Percentiles rank a stretch among this genome's conserved stretches.
These are phyloP conservation scores for Phytopythium kandeliae DNA, from an alignment of 352 stramenopile species.

Conservation along the genomic window DNA sequence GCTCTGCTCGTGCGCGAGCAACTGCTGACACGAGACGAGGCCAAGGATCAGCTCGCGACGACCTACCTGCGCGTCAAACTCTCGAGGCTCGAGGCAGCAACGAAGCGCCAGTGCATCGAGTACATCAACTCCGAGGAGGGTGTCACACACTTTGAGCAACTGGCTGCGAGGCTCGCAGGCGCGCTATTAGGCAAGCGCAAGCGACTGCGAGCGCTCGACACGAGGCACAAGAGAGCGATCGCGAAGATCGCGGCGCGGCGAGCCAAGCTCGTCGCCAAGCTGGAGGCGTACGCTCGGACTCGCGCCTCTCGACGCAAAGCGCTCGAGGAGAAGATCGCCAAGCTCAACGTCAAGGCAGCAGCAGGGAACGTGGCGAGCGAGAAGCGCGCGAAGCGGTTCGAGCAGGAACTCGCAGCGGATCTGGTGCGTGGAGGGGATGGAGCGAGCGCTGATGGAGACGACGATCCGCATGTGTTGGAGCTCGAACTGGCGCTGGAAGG, in stretches of 20 bases:
- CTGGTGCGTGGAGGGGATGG: slow-evolving; percentile 9
- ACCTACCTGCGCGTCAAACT: slow-evolving; percentile 49
- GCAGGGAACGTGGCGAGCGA: neutral
- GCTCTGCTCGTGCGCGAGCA: slow-evolving; percentile 45
- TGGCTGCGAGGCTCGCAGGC: slow-evolving; percentile 21
- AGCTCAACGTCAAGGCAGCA: neutral
- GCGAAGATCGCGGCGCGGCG: slow-evolving; percentile 19
- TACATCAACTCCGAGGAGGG: slow-evolving; percentile 57
- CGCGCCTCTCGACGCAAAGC: neutral
- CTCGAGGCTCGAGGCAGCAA: slow-evolving; percentile 40
- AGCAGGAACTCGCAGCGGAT: slow-evolving; percentile 23
- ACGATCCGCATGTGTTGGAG: slow-evolving; percentile 39
- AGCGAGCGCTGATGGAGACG: slow-evolving; percentile 8
- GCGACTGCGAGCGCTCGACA: slow-evolving; percentile 33
- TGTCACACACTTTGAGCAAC: slow-evolving; percentile 44
- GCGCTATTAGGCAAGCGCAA: slow-evolving; percentile 24
- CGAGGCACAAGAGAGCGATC: slow-evolving; percentile 22
- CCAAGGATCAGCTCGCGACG: slow-evolving; percentile 54
- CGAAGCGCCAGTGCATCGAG: slow-evolving; percentile 44
- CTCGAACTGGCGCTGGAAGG: slow-evolving; percentile 34
- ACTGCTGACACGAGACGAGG: slow-evolving; percentile 61
- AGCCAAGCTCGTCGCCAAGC: slow-evolving; percentile 22
- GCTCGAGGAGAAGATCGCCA: slow-evolving; percentile 1
- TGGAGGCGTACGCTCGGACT: slow-evolving; percentile 7
- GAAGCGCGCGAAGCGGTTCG: slow-evolving; percentile 25